phyloP scores from a whole-genome alignment of 2,329 filamentous ascomycete species.

The Chlorencoelia australis region DNA sequence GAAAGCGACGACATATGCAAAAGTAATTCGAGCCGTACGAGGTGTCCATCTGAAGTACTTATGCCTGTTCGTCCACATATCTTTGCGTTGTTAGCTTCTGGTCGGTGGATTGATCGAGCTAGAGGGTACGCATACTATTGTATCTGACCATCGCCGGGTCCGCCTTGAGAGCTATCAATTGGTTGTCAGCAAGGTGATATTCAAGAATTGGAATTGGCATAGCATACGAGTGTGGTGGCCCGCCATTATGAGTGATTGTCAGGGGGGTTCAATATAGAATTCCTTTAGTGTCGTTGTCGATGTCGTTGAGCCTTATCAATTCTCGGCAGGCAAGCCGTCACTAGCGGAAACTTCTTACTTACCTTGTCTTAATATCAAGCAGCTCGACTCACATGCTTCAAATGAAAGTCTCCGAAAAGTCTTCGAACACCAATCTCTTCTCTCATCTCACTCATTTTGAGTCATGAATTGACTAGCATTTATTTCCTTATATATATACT shows the following conservation, averaged over 20 bases:
- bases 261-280: no score
- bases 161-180: slow-evolving; percentile 22
- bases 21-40: slow-evolving; percentile 67
- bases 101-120: background rate
- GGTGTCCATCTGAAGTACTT: slow-evolving; percentile 94
- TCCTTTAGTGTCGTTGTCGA: no score
- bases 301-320: no score
- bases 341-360: no score
- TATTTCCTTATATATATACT: background rate
- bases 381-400: no score
- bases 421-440: background rate
- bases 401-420: no score
- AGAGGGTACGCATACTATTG: slow-evolving; percentile 34
- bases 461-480: background rate
- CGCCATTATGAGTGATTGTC: no score
- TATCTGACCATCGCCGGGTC: slow-evolving; percentile 45
- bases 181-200: no score
- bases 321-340: no score
- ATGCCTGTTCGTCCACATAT: slow-evolving; percentile 75
- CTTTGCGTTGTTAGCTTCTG: slow-evolving; percentile 26
- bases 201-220: no score
- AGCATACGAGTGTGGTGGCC: no score
- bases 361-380: no score
- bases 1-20: slow-evolving; percentile 66
- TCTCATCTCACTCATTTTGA: background rate